phyloP scores from a whole-genome alignment of 2,329 filamentous ascomycete species.

The Claviceps paspali region DNA sequence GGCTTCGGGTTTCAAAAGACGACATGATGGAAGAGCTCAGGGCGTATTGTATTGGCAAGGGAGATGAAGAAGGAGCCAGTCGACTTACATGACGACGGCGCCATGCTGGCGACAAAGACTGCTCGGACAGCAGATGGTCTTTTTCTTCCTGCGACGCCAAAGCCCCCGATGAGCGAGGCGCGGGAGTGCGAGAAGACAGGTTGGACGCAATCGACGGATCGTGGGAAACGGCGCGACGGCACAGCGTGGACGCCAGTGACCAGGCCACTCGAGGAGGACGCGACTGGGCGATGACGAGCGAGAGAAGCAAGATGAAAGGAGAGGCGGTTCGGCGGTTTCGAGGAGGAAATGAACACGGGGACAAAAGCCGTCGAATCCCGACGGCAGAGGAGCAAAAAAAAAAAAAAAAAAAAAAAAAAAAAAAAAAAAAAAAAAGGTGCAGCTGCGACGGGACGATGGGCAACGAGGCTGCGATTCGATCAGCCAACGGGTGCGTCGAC shows the following conservation, averaged over 20 bases:
- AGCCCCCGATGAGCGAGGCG: background rate
- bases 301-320: no score
- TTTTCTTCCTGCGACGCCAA: no score
- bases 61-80: background rate
- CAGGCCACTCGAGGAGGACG: no score
- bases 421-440: no score
- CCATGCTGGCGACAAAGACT: conserved; percentile 8
- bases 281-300: no score
- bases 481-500: background rate
- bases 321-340: background rate
- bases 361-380: no score
- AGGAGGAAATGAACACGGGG: background rate
- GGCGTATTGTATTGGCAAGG: no score
- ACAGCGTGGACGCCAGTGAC: background rate
- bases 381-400: no score
- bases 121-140: background rate
- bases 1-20: background rate
- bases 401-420: no score
- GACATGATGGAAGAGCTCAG: background rate
- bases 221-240: background rate
- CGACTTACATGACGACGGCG: conserved; percentile 15
- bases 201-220: background rate
- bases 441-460: conserved; percentile 5
- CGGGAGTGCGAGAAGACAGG: background rate
- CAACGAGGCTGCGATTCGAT: conserved; percentile 8